Percentiles rank a stretch among this genome's conserved stretches.
Evolutionary conservation across 2,329 filamentous ascomycete species (phyloP).

Genomic region (Diaporthe sp.): DNA sequence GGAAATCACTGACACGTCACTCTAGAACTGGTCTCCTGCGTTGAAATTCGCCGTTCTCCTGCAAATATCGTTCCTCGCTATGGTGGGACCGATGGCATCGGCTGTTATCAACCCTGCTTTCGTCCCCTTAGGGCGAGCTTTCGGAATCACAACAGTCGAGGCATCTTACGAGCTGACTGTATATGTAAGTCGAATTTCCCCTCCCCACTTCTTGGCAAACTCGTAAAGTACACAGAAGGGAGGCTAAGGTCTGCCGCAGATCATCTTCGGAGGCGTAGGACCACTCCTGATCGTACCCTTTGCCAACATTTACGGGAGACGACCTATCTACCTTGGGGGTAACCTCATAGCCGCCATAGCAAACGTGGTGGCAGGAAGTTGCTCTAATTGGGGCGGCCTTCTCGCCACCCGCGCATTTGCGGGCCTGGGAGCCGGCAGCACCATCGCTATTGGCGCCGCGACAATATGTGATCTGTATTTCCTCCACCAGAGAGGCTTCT

Average conservation of each 20-base stretch:
- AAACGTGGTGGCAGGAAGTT: constrained; percentile 45
- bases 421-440: constrained; percentile 40
- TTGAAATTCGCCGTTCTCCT: constrained; percentile 44
- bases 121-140: constrained; percentile 46
- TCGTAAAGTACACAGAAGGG: not conserved
- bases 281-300: constrained; percentile 46
- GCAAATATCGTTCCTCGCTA: constrained; percentile 49
- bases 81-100: constrained; percentile 46
- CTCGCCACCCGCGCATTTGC: constrained; percentile 42
- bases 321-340: constrained; percentile 48
- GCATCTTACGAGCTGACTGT: constrained; percentile 49
- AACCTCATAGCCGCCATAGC: constrained; percentile 48
- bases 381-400: constrained; percentile 41
- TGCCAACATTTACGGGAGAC: constrained; percentile 50
- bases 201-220: too few relatives aligned
- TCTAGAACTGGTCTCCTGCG: constrained; percentile 43
- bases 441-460: constrained; percentile 41
- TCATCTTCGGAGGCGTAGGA: constrained; percentile 49
- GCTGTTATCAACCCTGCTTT: constrained; percentile 50
- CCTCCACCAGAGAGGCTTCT: constrained; percentile 44
- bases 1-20: not conserved
- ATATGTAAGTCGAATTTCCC: not conserved
- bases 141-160: constrained; percentile 47
- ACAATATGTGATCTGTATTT: constrained; percentile 44
- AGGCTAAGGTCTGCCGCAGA: constrained; percentile 37